These are phyloP conservation scores for Telopea speciosissima DNA, from an alignment of 177 flowering plant genomes.

Conservation along the genomic window DNA sequence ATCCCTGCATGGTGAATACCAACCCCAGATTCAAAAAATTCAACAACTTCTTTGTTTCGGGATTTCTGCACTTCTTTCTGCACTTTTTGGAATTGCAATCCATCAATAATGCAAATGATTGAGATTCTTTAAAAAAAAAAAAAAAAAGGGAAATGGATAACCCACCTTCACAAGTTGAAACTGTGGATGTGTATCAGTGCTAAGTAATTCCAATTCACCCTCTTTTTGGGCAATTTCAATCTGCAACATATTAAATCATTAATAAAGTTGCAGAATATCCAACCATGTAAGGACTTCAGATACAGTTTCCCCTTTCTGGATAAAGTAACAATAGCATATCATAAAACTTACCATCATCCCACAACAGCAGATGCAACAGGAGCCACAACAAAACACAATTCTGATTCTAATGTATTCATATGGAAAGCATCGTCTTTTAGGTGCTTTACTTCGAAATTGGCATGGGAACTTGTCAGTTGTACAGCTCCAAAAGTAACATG, in stretches of 20 bases:
- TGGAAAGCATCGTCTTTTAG: too few species aligned
- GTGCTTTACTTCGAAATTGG: too few species aligned
- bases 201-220: slow-evolving; percentile 56
- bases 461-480: too few species aligned
- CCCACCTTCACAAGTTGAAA: slow-evolving; percentile 56
- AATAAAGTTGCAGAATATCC: slow-evolving; percentile 1
- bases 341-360: not conserved
- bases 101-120: slow-evolving; percentile 5
- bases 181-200: slow-evolving; percentile 68
- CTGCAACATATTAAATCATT: slow-evolving; percentile 31
- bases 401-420: too few species aligned
- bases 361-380: not conserved
- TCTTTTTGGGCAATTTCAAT: slow-evolving; percentile 56
- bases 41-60: slow-evolving; percentile 78
- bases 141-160: slow-evolving; percentile 4
- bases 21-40: slow-evolving; percentile 74
- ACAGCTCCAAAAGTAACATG: too few species aligned
- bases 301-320: not conserved
- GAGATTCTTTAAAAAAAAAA: not conserved
- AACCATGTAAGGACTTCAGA: not conserved
- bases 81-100: slow-evolving; percentile 14
- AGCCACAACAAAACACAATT: too few species aligned
- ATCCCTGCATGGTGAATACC: slow-evolving; percentile 99
- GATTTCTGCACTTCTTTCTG: slow-evolving; percentile 91
- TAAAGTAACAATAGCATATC: not conserved